A percentile compares a stretch with the other conserved stretches of the same genome.
Evolutionary conservation across 805 yeast genomes (phyloP).

Genomic region (Metschnikowia lunata): DNA sequence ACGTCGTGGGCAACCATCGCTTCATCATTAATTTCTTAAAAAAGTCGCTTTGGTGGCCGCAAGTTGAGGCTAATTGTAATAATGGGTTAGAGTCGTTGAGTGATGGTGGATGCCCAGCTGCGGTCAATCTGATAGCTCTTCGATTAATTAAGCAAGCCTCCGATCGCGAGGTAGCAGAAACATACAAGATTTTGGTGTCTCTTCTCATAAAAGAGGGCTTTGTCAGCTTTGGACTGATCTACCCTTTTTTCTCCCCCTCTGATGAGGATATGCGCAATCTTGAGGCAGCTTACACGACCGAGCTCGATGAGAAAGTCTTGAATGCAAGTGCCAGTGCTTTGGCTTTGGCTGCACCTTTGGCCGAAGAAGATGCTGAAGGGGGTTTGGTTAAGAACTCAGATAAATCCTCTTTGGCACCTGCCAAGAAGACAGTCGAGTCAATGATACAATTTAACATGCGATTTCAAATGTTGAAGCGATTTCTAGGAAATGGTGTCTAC

Average conservation of each 20-base stretch:
- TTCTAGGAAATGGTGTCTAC: conserved; percentile 57
- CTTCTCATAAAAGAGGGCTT: conserved; percentile 63
- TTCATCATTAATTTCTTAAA: conserved; percentile 50
- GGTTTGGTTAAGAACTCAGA: neutral
- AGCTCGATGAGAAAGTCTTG: conserved; percentile 51
- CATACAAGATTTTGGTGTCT: conserved; percentile 44
- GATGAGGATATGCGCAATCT: conserved; percentile 43
- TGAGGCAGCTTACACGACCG: conserved; percentile 42
- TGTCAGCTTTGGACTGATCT: conserved; percentile 58
- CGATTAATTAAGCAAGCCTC: conserved; percentile 30
- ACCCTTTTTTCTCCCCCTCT: conserved; percentile 51
- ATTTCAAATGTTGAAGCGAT: conserved; percentile 44
- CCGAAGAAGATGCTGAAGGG: conserved; percentile 51
- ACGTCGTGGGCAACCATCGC: conserved; percentile 40
- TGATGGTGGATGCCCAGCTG: conserved; percentile 52
- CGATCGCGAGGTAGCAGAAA: conserved; percentile 38
- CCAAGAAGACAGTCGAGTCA: conserved; percentile 14
- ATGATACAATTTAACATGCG: conserved; percentile 21
- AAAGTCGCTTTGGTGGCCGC: conserved; percentile 68
- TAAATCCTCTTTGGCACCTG: conserved; percentile 19
- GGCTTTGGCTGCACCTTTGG: conserved; percentile 82
- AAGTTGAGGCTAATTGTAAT: conserved; percentile 25
- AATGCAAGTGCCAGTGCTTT: conserved; percentile 71
- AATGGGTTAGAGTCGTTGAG: conserved; percentile 30
- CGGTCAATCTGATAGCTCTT: conserved; percentile 51